These are phyloP conservation scores for Carex parvula DNA, from an alignment of 176 grass and related monocot genomes.

Conservation along the genomic window DNA sequence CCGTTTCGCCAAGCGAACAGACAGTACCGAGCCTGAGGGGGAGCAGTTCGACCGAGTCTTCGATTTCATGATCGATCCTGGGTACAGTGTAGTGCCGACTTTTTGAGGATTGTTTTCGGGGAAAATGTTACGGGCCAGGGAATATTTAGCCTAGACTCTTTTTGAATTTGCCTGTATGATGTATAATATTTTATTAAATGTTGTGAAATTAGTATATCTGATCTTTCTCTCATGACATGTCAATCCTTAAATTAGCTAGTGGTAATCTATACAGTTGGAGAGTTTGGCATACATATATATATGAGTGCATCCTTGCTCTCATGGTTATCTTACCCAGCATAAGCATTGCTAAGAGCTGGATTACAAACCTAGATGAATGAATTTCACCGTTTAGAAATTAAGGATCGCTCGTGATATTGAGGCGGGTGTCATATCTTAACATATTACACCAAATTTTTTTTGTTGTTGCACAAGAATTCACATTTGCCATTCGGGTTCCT, in stretches of 20 bases:
- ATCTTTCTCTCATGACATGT: background rate
- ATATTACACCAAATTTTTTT: background rate
- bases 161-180: slow-evolving; percentile 21
- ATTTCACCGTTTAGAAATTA: too few relatives aligned
- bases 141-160: slow-evolving; percentile 17
- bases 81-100: slow-evolving; percentile 74
- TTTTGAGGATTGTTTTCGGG: slow-evolving; percentile 33
- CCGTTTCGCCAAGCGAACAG: slow-evolving; percentile 71
- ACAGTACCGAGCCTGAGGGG: slow-evolving; percentile 26
- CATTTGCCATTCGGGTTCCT: too few relatives aligned
- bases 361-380: background rate
- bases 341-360: background rate
- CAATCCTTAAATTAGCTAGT: background rate
- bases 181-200: slow-evolving; percentile 20
- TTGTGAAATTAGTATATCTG: slow-evolving; percentile 10
- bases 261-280: background rate
- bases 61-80: slow-evolving; percentile 57
- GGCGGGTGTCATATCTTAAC: too few relatives aligned
- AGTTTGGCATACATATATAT: background rate
- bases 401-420: too few relatives aligned
- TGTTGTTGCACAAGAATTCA: background rate
- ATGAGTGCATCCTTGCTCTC: too few relatives aligned
- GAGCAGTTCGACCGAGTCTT: slow-evolving; percentile 33
- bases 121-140: background rate
- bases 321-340: background rate